Conservation (phyloP, 2,329 filamentous ascomycete species). For the Claviceps sp. region DNA sequence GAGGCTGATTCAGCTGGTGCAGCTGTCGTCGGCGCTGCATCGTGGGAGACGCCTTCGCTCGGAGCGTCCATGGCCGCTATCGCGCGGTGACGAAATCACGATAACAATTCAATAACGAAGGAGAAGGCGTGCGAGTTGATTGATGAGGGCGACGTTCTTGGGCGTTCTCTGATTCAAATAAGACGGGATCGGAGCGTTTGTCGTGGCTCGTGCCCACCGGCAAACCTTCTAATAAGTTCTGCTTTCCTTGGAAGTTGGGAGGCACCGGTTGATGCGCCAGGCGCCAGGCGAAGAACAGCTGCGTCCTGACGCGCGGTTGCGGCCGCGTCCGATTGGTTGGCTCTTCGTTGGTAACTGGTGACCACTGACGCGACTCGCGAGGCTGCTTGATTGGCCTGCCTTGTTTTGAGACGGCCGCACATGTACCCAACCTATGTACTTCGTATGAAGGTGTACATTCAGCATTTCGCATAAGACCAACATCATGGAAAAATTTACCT, state of each 20-base stretch:
- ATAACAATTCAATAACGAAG: not conserved
- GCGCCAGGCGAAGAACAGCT: not conserved
- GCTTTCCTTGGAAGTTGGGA: no score
- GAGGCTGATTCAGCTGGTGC: not conserved
- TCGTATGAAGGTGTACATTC: no score
- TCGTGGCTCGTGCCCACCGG: not conserved
- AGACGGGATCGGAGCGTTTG: not conserved
- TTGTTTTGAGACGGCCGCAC: not conserved
- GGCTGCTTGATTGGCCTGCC: conserved; percentile 2
- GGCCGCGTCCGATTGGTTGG: conserved; percentile 5
- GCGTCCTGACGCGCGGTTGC: not conserved
- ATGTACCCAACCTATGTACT: no score
- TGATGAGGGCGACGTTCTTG: not conserved
- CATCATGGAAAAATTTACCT: no score
- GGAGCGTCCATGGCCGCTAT: conserved; percentile 4
- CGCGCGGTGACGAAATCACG: not conserved
- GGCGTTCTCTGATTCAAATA: no score
- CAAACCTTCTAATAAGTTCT: not conserved
- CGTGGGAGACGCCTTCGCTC: not conserved
- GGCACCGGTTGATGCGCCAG: not conserved
- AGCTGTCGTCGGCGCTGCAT: not conserved
- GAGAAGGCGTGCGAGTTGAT: not conserved
- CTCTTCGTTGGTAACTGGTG: not conserved
- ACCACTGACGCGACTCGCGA: not conserved
- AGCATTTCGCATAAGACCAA: no score